These are phyloP conservation scores for Giardia muris DNA, from an alignment of 208 protist genomes.

Conservation along the genomic window DNA sequence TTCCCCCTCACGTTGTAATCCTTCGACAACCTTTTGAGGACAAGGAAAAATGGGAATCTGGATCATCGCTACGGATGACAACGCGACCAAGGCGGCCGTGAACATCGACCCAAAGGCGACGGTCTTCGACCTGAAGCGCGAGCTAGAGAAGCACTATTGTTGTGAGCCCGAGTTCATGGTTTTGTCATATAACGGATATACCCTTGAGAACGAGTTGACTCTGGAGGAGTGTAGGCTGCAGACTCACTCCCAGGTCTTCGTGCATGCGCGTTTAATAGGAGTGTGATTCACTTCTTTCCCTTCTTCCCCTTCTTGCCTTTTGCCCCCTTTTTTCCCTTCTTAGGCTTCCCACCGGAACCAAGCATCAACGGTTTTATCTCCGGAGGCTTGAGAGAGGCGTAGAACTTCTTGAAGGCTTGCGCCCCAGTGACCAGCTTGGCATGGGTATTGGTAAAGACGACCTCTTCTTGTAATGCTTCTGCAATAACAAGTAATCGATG, in stretches of 20 bases:
- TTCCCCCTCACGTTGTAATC: too few relatives aligned
- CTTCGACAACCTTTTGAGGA: background rate
- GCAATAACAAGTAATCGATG: background rate
- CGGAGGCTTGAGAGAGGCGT: background rate
- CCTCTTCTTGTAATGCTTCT: background rate
- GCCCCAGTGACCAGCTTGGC: background rate
- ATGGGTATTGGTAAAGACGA: background rate
- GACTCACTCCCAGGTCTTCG: background rate
- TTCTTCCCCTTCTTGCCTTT: background rate
- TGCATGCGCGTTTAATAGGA: background rate
- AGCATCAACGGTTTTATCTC: background rate
- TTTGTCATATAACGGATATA: background rate
- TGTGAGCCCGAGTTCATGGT: conserved; percentile 2
- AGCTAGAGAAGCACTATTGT: background rate
- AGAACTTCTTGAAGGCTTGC: background rate
- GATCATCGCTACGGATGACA: background rate
- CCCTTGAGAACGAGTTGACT: background rate
- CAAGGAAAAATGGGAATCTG: background rate
- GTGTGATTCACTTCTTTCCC: background rate
- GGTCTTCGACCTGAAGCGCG: background rate
- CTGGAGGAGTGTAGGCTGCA: background rate
- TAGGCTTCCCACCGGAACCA: background rate
- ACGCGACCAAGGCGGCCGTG: background rate
- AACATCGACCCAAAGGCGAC: background rate
- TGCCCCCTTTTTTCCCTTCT: background rate